Evolutionary conservation across 225 moss, liverwort and hornwort genomes (phyloP).

Genomic region (Neckera pumila): DNA sequence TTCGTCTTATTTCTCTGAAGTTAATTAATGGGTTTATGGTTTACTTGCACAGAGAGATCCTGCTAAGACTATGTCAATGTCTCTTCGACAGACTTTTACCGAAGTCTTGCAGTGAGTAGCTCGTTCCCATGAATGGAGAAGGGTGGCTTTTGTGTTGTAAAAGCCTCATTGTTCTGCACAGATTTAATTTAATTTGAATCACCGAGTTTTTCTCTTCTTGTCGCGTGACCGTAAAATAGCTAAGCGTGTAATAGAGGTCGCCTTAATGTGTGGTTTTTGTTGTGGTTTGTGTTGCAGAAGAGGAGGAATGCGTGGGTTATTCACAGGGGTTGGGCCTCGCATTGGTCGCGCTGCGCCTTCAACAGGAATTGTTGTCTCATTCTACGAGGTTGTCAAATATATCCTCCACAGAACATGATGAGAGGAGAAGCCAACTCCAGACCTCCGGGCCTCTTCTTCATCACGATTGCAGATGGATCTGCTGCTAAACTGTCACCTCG

Average conservation of each 20-base stretch:
- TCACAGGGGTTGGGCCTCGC: slow-evolving; percentile 84
- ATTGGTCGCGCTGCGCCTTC: slow-evolving; percentile 89
- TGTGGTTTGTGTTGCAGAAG: slow-evolving; percentile 26
- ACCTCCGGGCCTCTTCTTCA: neutral
- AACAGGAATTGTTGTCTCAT: slow-evolving; percentile 91
- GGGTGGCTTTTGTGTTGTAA: neutral
- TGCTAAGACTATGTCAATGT: slow-evolving; percentile 27
- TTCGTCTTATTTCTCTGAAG: neutral
- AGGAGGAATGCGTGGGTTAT: slow-evolving; percentile 72
- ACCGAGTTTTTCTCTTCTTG: neutral
- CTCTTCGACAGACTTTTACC: slow-evolving; percentile 20
- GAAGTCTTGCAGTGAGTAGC: slow-evolving; percentile 24
- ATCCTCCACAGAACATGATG: slow-evolving; percentile 51
- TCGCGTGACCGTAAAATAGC: neutral
- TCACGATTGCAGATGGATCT: neutral
- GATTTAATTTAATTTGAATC: neutral
- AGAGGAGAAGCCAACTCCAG: neutral
- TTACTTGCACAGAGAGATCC: slow-evolving; percentile 28
- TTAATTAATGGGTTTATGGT: neutral
- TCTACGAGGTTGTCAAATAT: slow-evolving; percentile 90
- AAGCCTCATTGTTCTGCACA: neutral
- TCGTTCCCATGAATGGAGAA: neutral
- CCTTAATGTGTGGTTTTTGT: neutral
- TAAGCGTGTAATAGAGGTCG: neutral
- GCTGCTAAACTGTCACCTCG: neutral